These are phyloP conservation scores for Laetiporus sulphureus DNA, from an alignment of 1,284 basidiomycete species.

Conservation along the genomic window DNA sequence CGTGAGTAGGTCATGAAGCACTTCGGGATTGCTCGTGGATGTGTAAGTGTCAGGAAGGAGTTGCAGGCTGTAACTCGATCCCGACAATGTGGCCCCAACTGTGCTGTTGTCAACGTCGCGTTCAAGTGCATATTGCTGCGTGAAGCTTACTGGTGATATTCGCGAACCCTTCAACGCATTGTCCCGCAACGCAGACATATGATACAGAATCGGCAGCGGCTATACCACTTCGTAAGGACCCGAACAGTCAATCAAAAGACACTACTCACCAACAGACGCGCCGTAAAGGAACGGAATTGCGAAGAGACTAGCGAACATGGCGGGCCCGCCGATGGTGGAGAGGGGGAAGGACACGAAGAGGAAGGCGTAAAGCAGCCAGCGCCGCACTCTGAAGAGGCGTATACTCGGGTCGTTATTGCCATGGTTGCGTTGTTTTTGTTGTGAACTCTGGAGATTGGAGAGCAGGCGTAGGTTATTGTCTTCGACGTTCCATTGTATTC, in stretches of 20 bases:
- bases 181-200: conserved; percentile 74
- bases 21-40: conserved; percentile 58
- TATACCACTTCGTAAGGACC: conserved; percentile 10
- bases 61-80: conserved; percentile 43
- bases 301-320: conserved; percentile 41
- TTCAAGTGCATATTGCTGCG: not conserved
- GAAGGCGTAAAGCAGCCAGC: not conserved
- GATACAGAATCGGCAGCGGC: conserved; percentile 50
- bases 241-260: conserved; percentile 1
- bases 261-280: conserved; percentile 40
- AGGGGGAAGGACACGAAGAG: conserved; percentile 18
- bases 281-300: conserved; percentile 36
- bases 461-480: too few relatives aligned
- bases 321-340: conserved; percentile 25
- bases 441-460: too few relatives aligned
- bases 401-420: not conserved
- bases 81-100: conserved; percentile 65
- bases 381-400: not conserved
- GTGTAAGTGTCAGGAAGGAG: conserved; percentile 73
- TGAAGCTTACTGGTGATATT: conserved; percentile 57
- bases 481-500: too few relatives aligned
- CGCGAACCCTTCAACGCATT: conserved; percentile 70
- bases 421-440: not conserved
- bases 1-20: conserved; percentile 60
- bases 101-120: conserved; percentile 12